Evolutionary conservation across 352 stramenopile genomes (phyloP), one percentile per base, ranked within the genome.

Genomic region (Globisporangium paddicum): DNA sequence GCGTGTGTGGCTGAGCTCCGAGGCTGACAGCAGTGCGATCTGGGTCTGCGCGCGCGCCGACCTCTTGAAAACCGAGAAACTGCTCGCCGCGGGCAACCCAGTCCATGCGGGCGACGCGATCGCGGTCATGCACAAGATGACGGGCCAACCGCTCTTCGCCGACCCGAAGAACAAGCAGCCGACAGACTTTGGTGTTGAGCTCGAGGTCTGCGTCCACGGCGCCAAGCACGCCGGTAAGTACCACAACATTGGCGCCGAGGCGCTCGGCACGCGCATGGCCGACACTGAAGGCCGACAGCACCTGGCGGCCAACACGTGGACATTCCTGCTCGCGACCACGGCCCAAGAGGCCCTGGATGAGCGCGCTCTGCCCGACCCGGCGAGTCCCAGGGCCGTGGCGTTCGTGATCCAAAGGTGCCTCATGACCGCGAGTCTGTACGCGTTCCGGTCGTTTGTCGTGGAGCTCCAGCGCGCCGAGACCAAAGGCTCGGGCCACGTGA

Each of bases 101-200:
- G 71, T 95, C 2, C 26, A 47, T 6, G 62, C 71, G 0, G 77
- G 77, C 0, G 86, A 95, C 38, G 49, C 54, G 2, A 60, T 93
- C 49, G 72, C 82, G 4, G 51, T 95, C 38, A 59, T 89, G 50
- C 86, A 95, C 68, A 93, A 95, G 68, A 95, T 95, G 86, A 93
- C 86, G 0, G 82, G 83, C 21, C 72, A 90, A 46, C 71, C 82
- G 11, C 63, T 95, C 6, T 74, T 67, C 14, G 63, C 69, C 1
- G 71, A 89, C 25, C 58, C 64, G 35, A 81, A 72, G 57, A 82
- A 64, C 68, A 86, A 80, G 25, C 75, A 89, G 53, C 78, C 80
- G 18, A 93, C 83, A 0, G 80, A 95, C 49, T 95, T 91, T 60
- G 86, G 86, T 16, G 58, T 85, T 21, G 86, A 95, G 72, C 71